Base-by-base conservation (phyloP, 306 rosid genomes). In the Alnus rubra region DNA sequence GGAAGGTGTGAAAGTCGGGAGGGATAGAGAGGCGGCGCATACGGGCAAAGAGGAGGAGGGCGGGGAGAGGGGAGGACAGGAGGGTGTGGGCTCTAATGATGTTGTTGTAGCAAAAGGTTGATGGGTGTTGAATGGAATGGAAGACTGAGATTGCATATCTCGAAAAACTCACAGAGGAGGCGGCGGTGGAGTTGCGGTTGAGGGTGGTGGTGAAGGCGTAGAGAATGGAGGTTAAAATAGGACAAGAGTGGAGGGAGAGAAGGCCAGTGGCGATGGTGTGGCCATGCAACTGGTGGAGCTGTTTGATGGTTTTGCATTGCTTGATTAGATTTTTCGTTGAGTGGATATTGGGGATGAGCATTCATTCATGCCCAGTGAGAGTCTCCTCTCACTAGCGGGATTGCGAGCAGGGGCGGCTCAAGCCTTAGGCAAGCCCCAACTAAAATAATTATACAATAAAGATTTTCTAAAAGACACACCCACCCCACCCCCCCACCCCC, bases 1-100 rank as follows among this genome's bases (percentile, higher is more conserved):
- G 91, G 81, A 85, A 91, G 59, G 98, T 87, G 84, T 93, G 94
- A 74, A 85, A 91, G 80, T 93, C 93, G 0, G 88, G 96, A 30
- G 89, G 69, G 60, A 91, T 80, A 56, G 88, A 75, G 82, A 72
- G 84, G 72, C 88, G 88, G 81, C 88, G 90, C 77, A 87, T 80
- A 35, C 83, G 79, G 73, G 74, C n/a, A 71, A 91, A 93, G 79
- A 84, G 65, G 28, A 33, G 74, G 81, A 93, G 77, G 19, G 98
- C 89, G 0, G 75, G 10, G 82, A 78, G 47, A 72, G 98, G 92
- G 60, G 89, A 71, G 71, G 91, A 86, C 64, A 87, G 79, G 73
- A 87, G 84, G 3, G 88, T 78, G 87, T 91, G 92, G 69, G 87
- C 77, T 79, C 98, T 73, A 79, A 93, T 89, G 84, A 91, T 85